Conservation (phyloP, 345 rosid species). For the Euclidium syriacum region DNA sequence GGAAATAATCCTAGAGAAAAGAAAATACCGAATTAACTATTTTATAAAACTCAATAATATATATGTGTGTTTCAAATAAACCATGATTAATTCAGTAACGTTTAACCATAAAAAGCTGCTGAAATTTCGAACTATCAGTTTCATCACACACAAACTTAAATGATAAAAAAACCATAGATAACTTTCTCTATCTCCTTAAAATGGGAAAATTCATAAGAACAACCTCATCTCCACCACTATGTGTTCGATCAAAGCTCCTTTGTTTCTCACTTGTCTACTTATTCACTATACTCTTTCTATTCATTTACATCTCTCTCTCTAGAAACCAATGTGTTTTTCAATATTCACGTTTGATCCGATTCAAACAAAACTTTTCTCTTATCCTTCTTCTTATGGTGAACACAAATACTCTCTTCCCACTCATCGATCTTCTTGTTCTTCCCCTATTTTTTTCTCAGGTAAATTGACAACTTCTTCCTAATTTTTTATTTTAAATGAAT, state of each 20-base stretch:
- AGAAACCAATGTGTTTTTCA: constrained; percentile 61
- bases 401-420: constrained; percentile 84
- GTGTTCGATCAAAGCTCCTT: constrained; percentile 71
- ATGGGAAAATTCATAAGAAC: constrained; percentile 29
- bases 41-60: no score
- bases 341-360: constrained; percentile 70
- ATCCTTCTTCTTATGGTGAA: constrained; percentile 71
- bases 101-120: constrained; percentile 27
- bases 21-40: no score
- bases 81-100: no score
- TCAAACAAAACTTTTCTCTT: constrained; percentile 58
- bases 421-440: constrained; percentile 58
- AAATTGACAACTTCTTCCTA: no score
- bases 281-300: constrained; percentile 46
- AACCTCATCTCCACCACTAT: constrained; percentile 36
- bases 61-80: no score
- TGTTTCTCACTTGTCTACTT: constrained; percentile 76
- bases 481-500: no score
- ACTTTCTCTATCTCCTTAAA: background rate
- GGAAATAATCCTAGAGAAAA: no score
- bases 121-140: constrained; percentile 17
- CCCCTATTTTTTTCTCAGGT: constrained; percentile 71
- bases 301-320: constrained; percentile 43
- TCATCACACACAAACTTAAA: no score
- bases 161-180: background rate